These are phyloP conservation scores for Coemansia sp. DNA, from an alignment of 371 early-diverging fungal species.

Conservation along the genomic window DNA sequence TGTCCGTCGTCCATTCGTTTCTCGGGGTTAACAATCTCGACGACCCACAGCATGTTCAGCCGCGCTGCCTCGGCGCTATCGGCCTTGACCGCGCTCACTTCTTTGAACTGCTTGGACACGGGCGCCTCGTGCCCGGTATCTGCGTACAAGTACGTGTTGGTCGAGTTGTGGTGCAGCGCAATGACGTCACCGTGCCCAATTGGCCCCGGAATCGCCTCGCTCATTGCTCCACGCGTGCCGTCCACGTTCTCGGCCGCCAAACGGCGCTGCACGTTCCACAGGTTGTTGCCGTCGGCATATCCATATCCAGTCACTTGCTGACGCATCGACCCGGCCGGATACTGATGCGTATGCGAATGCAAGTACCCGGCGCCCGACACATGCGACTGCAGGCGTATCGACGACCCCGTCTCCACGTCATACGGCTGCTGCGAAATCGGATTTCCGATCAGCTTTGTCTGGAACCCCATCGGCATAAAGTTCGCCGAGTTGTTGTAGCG, in stretches of 20 bases:
- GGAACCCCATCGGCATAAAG: constrained; percentile 98
- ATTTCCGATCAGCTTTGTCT: constrained; percentile 86
- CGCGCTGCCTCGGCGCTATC: constrained; percentile 59
- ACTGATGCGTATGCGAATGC: constrained; percentile 95
- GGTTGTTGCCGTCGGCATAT: constrained; percentile 95
- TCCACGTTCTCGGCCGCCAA: constrained; percentile 39
- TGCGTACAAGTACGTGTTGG: constrained; percentile 79
- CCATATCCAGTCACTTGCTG: constrained; percentile 98
- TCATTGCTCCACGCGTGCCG: constrained; percentile 44
- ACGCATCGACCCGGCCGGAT: constrained; percentile 88
- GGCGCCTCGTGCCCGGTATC: constrained; percentile 83
- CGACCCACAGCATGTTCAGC: constrained; percentile 85
- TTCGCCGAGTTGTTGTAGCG: constrained; percentile 94
- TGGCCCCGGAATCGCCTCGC: constrained; percentile 54
- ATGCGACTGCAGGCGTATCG: constrained; percentile 84
- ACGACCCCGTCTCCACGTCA: constrained; percentile 90
- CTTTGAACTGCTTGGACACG: constrained; percentile 71
- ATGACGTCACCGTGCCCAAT: constrained; percentile 81
- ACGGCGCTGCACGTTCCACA: constrained; percentile 72
- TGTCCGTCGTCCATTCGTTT: constrained; percentile 51
- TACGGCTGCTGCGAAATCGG: constrained; percentile 77
- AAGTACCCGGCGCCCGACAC: constrained; percentile 90
- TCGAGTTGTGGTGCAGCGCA: constrained; percentile 76
- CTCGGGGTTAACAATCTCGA: constrained; percentile 71
- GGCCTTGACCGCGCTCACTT: constrained; percentile 82